These are phyloP conservation scores for Halophytophthora batemanensis DNA, from an alignment of 352 stramenopile species.

Conservation along the genomic window DNA sequence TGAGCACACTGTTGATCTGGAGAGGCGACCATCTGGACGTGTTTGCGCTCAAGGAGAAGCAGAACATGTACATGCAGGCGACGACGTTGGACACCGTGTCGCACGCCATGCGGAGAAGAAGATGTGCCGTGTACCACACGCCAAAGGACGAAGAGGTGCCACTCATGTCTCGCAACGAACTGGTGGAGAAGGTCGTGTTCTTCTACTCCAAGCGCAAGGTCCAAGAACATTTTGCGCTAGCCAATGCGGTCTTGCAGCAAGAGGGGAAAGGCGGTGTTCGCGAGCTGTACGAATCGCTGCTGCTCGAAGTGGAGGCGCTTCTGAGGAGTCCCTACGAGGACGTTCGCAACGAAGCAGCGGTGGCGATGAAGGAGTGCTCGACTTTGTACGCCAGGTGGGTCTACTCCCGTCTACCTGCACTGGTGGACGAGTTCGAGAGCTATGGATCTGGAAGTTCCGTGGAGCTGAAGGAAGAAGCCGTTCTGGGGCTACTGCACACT, in stretches of 20 bases:
- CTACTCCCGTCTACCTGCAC: conserved; percentile 31
- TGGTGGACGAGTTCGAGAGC: conserved; percentile 49
- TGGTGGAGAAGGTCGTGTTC: conserved; percentile 61
- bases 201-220: conserved; percentile 61
- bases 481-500: conserved; percentile 32
- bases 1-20: conserved; percentile 54
- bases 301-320: conserved; percentile 45
- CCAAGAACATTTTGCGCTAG: conserved; percentile 61
- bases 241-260: conserved; percentile 33
- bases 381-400: conserved; percentile 59
- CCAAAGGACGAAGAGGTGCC: conserved; percentile 22
- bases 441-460: conserved; percentile 13
- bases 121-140: background rate
- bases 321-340: conserved; percentile 58
- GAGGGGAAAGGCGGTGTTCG: conserved; percentile 13
- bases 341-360: conserved; percentile 34
- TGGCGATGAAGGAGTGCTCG: conserved; percentile 48
- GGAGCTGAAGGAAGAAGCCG: conserved; percentile 41
- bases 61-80: conserved; percentile 51
- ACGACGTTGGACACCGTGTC: conserved; percentile 52
- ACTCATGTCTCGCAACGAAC: conserved; percentile 60
- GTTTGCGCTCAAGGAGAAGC: conserved; percentile 41
- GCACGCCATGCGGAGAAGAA: conserved; percentile 30
- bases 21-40: conserved; percentile 42
- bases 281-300: conserved; percentile 38